Conservation (phyloP, 352 stramenopile species). For the Phytophthora citrophthora region DNA sequence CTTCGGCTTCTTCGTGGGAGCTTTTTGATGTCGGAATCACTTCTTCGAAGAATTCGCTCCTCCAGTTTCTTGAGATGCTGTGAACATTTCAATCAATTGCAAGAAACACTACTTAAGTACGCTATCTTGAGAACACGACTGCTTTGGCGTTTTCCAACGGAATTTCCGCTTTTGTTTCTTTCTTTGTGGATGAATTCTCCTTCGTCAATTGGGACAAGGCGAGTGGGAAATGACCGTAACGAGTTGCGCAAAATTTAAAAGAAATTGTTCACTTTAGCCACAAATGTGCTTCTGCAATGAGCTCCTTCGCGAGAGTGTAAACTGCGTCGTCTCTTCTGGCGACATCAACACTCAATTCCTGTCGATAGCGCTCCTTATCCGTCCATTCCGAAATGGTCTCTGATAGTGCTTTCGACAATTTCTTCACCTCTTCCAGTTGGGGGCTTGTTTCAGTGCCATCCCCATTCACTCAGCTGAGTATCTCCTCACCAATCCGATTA, state of each 20-base stretch:
- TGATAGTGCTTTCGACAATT: background rate
- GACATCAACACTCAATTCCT: background rate
- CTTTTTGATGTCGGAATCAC: background rate
- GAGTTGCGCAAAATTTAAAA: background rate
- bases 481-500: background rate
- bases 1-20: conserved; percentile 5
- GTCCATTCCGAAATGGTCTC: background rate
- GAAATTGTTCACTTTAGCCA: background rate
- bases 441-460: background rate
- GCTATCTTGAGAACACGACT: too few relatives aligned
- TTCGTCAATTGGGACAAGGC: too few relatives aligned
- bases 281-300: background rate
- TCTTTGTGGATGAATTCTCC: too few relatives aligned
- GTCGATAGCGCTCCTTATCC: background rate
- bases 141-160: too few relatives aligned
- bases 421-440: background rate
- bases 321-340: background rate
- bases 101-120: too few relatives aligned
- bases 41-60: too few relatives aligned
- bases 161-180: too few relatives aligned
- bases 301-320: background rate
- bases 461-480: background rate
- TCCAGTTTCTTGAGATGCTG: too few relatives aligned
- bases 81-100: too few relatives aligned
- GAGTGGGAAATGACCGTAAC: background rate